These are phyloP conservation scores for Trametes meyenii DNA, from an alignment of 768 basidiomycete species.

Conservation along the genomic window DNA sequence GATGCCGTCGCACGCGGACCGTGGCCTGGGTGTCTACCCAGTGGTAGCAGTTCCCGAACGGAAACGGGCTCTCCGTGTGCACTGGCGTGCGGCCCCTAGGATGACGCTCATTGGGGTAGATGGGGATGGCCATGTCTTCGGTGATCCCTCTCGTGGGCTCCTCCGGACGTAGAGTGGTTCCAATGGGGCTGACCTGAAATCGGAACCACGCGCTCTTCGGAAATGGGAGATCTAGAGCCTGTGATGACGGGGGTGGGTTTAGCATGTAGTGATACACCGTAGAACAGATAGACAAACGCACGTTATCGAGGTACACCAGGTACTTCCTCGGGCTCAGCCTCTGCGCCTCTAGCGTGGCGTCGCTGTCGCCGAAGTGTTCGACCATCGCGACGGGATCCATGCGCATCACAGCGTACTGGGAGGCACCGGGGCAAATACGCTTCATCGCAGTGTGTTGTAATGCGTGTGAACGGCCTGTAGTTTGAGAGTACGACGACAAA, in stretches of 20 bases:
- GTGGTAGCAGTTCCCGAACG: constrained; percentile 15
- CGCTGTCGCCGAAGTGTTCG: neutral
- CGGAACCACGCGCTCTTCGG: neutral
- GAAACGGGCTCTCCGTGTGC: neutral
- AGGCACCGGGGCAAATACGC: neutral
- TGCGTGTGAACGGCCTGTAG: too few relatives aligned
- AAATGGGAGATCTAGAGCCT: neutral
- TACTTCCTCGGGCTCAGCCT: neutral
- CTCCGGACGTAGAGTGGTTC: neutral
- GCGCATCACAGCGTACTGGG: neutral
- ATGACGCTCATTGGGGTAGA: neutral
- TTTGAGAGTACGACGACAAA: too few relatives aligned
- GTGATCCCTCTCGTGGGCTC: neutral
- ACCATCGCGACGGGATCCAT: constrained; percentile 11
- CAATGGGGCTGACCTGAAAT: neutral
- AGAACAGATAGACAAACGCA: neutral
- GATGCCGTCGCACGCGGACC: neutral
- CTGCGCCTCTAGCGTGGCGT: neutral
- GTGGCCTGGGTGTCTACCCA: neutral
- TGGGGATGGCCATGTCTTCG: constrained; percentile 3
- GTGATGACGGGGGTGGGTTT: neutral
- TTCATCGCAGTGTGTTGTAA: neutral
- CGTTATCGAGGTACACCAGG: neutral
- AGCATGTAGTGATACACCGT: neutral
- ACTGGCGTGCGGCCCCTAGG: neutral